Evolutionary conservation across 176 grass and related monocot species (phyloP).

Genomic region (Carex pumila): DNA sequence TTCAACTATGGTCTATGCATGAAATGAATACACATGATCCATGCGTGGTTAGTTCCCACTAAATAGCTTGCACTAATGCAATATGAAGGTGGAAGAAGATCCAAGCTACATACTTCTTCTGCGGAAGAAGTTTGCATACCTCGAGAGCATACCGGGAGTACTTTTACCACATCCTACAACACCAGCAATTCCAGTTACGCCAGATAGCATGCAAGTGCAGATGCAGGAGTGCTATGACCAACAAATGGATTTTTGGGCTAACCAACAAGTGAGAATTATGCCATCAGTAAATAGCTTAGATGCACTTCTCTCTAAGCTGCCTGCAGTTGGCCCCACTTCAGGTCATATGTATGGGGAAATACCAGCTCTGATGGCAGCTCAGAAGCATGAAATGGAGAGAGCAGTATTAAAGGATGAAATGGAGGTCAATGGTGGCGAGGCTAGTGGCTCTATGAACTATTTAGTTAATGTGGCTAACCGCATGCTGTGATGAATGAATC

Average conservation of each 20-base stretch:
- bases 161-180: conserved; percentile 38
- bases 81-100: conserved; percentile 39
- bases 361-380: not conserved
- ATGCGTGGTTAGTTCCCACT: conserved; percentile 7
- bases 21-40: conserved; percentile 14
- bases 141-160: conserved; percentile 45
- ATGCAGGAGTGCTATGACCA: conserved; percentile 14
- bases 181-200: conserved; percentile 19
- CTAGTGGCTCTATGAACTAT: conserved; percentile 21
- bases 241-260: conserved; percentile 47
- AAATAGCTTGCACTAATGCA: not conserved
- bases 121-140: conserved; percentile 33
- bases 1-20: not conserved
- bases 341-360: conserved; percentile 6
- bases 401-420: not conserved
- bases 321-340: conserved; percentile 18
- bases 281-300: conserved; percentile 87
- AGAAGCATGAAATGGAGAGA: conserved; percentile 10
- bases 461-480: conserved; percentile 35
- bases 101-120: conserved; percentile 33
- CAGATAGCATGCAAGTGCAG: conserved; percentile 9
- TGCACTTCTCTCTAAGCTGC: conserved; percentile 70
- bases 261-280: conserved; percentile 42
- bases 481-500: not conserved
- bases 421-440: conserved; percentile 5